Evolutionary conservation across 495 filamentous ascomycete species (phyloP), one percentile per base, ranked within the genome.

Genomic region (Aspergillus leporis): DNA sequence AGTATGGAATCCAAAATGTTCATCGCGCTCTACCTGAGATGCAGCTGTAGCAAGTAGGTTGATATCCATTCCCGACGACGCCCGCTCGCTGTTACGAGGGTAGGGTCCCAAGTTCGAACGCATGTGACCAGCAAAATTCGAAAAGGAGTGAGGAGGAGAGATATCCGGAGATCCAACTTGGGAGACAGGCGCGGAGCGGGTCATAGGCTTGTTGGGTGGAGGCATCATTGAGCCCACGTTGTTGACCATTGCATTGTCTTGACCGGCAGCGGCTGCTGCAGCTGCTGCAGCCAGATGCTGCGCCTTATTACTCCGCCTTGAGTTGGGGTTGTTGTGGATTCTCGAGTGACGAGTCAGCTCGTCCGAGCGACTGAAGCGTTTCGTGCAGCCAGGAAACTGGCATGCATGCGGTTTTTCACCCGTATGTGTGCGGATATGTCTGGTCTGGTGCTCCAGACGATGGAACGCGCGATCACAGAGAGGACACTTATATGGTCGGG

Each of bases 281-380:
- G 82, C 80, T 0, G 82, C 83, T 0, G 82, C 81, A 0, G 83
- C 81, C 43, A 82, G 67, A 51, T 86, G 83, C 61, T 90, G 87
- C 12, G 90, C 85, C 79, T 96, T 97, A 81, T 97, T 96, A 51
- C 90, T 93, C 67, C 94, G 81, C 71, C 94, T 83, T 60, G 92
- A 96, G 81, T 98, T 98, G 48, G 95, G 94, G 77, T 98, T 98
- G 82, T 87, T 97, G 84, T 98, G 94, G 80, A 98, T 98, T 70
- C 94, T 84, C 71, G 94, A 97, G 77, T 98, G 94, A 48, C 94
- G 85, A 43, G 94, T 98, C 56, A 98, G 82, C 76, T 98, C 94
- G 66, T 98, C 94, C 19, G 95, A 98, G 23, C 94, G 86, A 65
- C 90, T 95, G 83, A 98, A 98, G 58, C 92, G 90, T 77, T 98